Evolutionary conservation across 2,329 filamentous ascomycete genomes (phyloP), one percentile per base, ranked within the genome.

Genomic region (Aspergillus pseudoterreus): DNA sequence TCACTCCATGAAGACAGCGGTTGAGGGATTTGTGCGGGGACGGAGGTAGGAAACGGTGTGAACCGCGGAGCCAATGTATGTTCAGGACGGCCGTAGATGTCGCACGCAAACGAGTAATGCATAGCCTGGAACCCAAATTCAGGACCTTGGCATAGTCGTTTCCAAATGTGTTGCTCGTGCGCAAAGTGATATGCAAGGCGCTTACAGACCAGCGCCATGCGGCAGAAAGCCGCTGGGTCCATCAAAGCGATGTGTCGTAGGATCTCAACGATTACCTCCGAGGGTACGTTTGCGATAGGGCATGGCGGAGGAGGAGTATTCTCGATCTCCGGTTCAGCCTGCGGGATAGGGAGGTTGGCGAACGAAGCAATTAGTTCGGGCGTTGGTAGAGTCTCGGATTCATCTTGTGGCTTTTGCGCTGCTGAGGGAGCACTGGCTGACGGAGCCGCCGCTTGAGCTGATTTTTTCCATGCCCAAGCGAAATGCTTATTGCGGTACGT

Each of bases 401-500:
- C 76, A 64, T 82, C 76, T 65, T 81, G 72, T 66, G 84, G 80
- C 65, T 80, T 77, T 59, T 84, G 78, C 63, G 79, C 77, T 48
- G 79, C 73, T 52, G 78, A 78, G 0, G 80, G 75, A 2, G 81
- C 76, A 19, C 80, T 78, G 6, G 67, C 65, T 2, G 81, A 57
- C 10, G 78, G 74, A 6, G 75, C 72, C 54, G 74, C 75, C 8
- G 66, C 54, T 46, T 74, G 66, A 32, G 68, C 47, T 47, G 74
- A 44, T 49, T 64, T 72, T 64, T 82, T 85, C 55, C 78, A 72
- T 9, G 82, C 80, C 36, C 82, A 78, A 2, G 92, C 87, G 64
- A 94, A 96, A 72, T 97, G 86, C 74, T 97, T 97, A 64, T 90
- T 87, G 63, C 89, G 88, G 75, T 96, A 99, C 51, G 82, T 79